Evolutionary conservation across 768 basidiomycete species (phyloP), one percentile per base, ranked within the genome.

Genomic region (Lyophyllum semitale): DNA sequence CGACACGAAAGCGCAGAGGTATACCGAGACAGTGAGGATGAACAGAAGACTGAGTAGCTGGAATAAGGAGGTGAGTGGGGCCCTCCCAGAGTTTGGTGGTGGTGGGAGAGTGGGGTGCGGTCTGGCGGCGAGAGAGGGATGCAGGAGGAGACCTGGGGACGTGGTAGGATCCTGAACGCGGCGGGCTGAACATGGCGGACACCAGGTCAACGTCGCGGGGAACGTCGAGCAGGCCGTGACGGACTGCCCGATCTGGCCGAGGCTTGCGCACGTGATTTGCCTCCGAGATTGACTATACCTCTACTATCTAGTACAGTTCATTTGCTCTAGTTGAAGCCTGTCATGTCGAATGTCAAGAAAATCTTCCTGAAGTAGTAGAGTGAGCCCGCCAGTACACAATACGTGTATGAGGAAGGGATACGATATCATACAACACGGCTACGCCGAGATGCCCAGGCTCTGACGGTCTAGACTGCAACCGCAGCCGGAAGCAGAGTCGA

Each of bases 1-100:
- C 76, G 52, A 83, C 68, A 62, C 80, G 77, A 57, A 86, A 83
- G 46, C 70, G 73, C 45, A 74, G 73, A 18, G 76, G 74, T 9
- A 71, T 64, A 17, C 42, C 48, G 15, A 60, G 35, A 18, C 42
- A 53, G 13, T 53, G 40, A 1, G 59, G n/a, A 59, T 54, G 55
- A 13, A 63, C 53, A 40, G 30, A 54, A 5, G 35, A 15, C 17
- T 56, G 42, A 15, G 63, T 61, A 6, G 61, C 46, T 1, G 70
- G 69, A 13, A 70, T 20, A 17, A 72, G 62, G 27, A 70, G 65
- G 38, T 53, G 58, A 30, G 65, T 60, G 26, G 65, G 59, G 9
- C 57, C 37, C n/a, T 2, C 37, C 17, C 15, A n/a, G n/a, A 18
- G n/a, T n/a, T n/a, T n/a, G n/a, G n/a, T 43, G 17, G 58, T 48